A percentile compares a stretch with the other conserved stretches of the same genome.
These are phyloP conservation scores for Aureoboletus auriporus DNA, from an alignment of 768 basidiomycete genomes.

Conservation along the genomic window DNA sequence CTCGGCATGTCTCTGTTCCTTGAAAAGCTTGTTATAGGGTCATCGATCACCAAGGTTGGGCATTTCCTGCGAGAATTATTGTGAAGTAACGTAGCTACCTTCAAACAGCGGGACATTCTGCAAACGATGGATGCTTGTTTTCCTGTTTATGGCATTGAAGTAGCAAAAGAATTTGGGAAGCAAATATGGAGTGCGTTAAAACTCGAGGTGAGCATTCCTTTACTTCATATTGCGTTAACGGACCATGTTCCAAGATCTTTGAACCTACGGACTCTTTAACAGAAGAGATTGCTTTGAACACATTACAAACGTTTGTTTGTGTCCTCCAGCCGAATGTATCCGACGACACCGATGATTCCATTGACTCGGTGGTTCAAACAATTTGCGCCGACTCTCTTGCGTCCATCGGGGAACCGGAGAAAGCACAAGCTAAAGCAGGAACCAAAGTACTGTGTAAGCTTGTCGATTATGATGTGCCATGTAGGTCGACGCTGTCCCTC, in stretches of 20 bases:
- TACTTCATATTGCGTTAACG: neutral
- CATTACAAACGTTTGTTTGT: constrained; percentile 67
- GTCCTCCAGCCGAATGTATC: constrained; percentile 58
- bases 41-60: constrained; percentile 74
- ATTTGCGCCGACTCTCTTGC: constrained; percentile 79
- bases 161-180: constrained; percentile 57
- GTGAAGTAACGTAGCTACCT: constrained; percentile 2
- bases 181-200: constrained; percentile 91
- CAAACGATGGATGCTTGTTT: constrained; percentile 73
- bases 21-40: constrained; percentile 85
- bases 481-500: constrained; percentile 42
- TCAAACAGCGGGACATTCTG: constrained; percentile 72
- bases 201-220: constrained; percentile 59
- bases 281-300: constrained; percentile 68
- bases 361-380: constrained; percentile 62
- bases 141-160: constrained; percentile 73
- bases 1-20: constrained; percentile 85
- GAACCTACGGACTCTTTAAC: constrained; percentile 81
- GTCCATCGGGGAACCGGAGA: constrained; percentile 86
- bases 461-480: constrained; percentile 55
- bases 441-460: constrained; percentile 79
- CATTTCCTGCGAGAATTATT: neutral
- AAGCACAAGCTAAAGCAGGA: constrained; percentile 85
- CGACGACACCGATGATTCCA: constrained; percentile 32
- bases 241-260: constrained; percentile 60